Evolutionary conservation across 2,329 filamentous ascomycete species (phyloP).

Genomic region (Purpureocillium lavendulum): DNA sequence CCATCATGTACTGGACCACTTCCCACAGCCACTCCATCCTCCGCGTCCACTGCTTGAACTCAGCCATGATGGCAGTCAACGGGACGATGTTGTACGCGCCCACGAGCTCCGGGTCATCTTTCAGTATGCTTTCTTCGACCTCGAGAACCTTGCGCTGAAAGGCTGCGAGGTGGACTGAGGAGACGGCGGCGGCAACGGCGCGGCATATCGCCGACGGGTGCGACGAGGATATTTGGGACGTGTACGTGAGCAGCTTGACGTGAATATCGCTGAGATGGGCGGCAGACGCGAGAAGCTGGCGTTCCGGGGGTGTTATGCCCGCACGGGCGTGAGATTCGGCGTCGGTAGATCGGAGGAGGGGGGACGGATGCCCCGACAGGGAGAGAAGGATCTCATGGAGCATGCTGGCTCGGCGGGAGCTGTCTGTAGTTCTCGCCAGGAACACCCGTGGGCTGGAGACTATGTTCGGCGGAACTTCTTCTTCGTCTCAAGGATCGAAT

Average conservation of each 20-base stretch:
- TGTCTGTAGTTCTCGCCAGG: background rate
- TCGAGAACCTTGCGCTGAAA: conserved; percentile 81
- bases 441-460: background rate
- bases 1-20: conserved; percentile 59
- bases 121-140: conserved; percentile 72
- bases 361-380: conserved; percentile 87
- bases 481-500: conserved; percentile 25
- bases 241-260: conserved; percentile 59
- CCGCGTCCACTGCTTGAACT: conserved; percentile 82
- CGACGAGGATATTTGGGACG: conserved; percentile 55
- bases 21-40: conserved; percentile 81
- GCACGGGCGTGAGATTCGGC: conserved; percentile 36
- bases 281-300: conserved; percentile 69
- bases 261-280: conserved; percentile 74
- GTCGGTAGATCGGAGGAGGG: conserved; percentile 59
- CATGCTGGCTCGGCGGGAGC: conserved; percentile 44
- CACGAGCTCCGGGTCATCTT: conserved; percentile 68
- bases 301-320: conserved; percentile 67
- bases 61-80: conserved; percentile 71
- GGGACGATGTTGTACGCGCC: conserved; percentile 93
- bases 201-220: conserved; percentile 81
- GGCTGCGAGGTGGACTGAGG: conserved; percentile 62
- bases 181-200: conserved; percentile 73
- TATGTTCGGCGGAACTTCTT: conserved; percentile 13
- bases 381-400: conserved; percentile 98